Conservation (phyloP, 495 filamentous ascomycete genomes). For the Penicillium paxilli region DNA sequence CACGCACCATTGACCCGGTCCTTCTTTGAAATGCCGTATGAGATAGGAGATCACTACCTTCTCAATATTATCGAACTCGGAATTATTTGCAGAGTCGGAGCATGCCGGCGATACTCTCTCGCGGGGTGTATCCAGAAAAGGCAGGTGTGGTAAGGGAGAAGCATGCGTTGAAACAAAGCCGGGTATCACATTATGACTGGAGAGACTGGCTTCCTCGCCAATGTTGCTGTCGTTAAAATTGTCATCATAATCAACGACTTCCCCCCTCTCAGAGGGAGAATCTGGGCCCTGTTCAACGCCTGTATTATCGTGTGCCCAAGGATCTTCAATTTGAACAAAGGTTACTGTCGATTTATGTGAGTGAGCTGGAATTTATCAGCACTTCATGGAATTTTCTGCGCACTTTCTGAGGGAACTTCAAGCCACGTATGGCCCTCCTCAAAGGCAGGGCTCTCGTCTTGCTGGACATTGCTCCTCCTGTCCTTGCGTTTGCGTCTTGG, state of each 20-base stretch:
- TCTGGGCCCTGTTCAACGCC: neutral
- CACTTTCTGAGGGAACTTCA: neutral
- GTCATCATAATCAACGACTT: neutral
- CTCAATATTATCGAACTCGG: neutral
- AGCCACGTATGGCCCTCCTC: constrained; percentile 8
- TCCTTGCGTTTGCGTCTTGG: constrained; percentile 1
- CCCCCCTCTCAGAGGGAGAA: neutral
- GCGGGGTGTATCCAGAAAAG: too few relatives aligned
- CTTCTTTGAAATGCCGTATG: constrained; percentile 19
- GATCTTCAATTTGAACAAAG: constrained; percentile 10
- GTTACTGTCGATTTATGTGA: neutral
- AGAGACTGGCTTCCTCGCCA: too few relatives aligned
- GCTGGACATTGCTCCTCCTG: neutral
- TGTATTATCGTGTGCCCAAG: neutral
- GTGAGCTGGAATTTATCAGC: neutral
- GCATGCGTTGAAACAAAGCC: too few relatives aligned
- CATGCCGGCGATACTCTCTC: too few relatives aligned
- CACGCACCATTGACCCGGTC: constrained; percentile 19
- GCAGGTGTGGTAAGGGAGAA: too few relatives aligned
- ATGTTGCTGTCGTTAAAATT: too few relatives aligned
- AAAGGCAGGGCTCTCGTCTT: neutral
- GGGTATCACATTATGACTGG: too few relatives aligned
- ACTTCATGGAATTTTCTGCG: too few relatives aligned
- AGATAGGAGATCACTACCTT: constrained; percentile 14
- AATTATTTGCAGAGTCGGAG: neutral